Evolutionary conservation across 73 alveolate species (phyloP).

Genomic region (Paramecium sexaurelia): DNA sequence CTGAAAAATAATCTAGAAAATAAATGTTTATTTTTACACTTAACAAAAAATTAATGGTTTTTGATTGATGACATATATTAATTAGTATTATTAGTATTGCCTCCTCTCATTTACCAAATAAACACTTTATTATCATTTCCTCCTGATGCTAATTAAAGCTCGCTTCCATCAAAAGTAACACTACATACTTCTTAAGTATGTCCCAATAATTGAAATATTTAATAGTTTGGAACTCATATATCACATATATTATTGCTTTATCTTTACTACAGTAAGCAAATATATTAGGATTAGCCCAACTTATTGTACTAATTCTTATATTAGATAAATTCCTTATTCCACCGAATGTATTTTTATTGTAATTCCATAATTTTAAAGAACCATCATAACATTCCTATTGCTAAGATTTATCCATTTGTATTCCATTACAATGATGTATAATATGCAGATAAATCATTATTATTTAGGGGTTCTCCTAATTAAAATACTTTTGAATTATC

Average conservation of each 20-base stretch:
- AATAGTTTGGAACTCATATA: constrained; percentile 81
- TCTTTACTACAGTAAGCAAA: constrained; percentile 90
- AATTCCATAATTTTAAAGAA: constrained; percentile 78
- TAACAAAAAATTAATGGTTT: too few species aligned
- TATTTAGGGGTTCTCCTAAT: not conserved
- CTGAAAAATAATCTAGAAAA: too few species aligned
- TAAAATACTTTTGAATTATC: constrained; percentile 42
- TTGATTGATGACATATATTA: too few species aligned
- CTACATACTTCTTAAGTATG: constrained; percentile 95
- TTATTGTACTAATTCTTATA: constrained; percentile 75
- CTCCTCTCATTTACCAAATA: constrained; percentile 80
- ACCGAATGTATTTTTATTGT: constrained; percentile 69
- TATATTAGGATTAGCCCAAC: constrained; percentile 79
- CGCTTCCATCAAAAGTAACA: constrained; percentile 91
- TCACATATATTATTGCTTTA: constrained; percentile 86
- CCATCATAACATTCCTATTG: constrained; percentile 80
- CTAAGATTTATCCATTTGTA: constrained; percentile 75
- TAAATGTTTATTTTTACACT: too few species aligned
- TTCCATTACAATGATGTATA: constrained; percentile 71
- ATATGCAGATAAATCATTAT: not conserved
- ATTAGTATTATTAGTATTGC: not conserved
- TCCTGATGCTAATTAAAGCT: constrained; percentile 91
- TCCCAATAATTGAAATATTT: constrained; percentile 73
- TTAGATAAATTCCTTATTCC: constrained; percentile 57
- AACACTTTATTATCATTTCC: constrained; percentile 93